Base-by-base conservation (phyloP, 2,329 filamentous ascomycete species). In the Fusarium marasasianum region DNA sequence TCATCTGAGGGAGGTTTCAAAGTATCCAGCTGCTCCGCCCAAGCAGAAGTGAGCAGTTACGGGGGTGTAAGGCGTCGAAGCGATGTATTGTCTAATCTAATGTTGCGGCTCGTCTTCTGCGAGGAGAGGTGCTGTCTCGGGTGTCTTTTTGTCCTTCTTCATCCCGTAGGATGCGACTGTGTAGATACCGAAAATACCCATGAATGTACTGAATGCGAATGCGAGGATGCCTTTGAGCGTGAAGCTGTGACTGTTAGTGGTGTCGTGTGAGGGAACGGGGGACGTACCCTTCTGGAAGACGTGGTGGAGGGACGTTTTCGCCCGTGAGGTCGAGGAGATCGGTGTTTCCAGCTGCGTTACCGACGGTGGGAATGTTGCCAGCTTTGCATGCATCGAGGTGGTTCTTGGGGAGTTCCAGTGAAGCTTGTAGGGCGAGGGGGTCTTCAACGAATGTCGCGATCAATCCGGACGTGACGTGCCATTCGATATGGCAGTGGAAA, bases 401-500 rank as follows among this genome's bases (percentile, higher is more conserved):
- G 60, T 88, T 82, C 20, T 86, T 75, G 0, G 93, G 93, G 26
- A 97, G 88, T 1, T 82, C 83, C 41, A 92, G 75, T 0, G 81
- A 84, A 67, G 88, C 81, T 77, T 95, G 93, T 1, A 96, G 79
- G 24, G 90, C 86, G 8, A 87, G 79, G 0, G 91, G 91, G 0
- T 89, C 88, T 80, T 92, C 91, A 69, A 93, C 81, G 72, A 94
- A 88, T 3, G 90, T 91, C 31, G 90, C 88, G 8, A 90, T 84
- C 6, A 94, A 85, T n/a, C 92, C 92, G 7, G 90, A 90, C 3
- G 87, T 83, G 65, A 93, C 85, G 79, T 94, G 92, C 92, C 92
- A 96, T 79, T 94, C 92, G 60, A 95, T 92, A 80, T 96, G 93
- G 82, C 93, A 95, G 82, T 95, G 93, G 83, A 95, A 93, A 8